A percentile compares a stretch with the other conserved stretches of the same genome.
These are phyloP conservation scores for Fusarium citri DNA, from an alignment of 2,329 filamentous ascomycete genomes.

Conservation along the genomic window DNA sequence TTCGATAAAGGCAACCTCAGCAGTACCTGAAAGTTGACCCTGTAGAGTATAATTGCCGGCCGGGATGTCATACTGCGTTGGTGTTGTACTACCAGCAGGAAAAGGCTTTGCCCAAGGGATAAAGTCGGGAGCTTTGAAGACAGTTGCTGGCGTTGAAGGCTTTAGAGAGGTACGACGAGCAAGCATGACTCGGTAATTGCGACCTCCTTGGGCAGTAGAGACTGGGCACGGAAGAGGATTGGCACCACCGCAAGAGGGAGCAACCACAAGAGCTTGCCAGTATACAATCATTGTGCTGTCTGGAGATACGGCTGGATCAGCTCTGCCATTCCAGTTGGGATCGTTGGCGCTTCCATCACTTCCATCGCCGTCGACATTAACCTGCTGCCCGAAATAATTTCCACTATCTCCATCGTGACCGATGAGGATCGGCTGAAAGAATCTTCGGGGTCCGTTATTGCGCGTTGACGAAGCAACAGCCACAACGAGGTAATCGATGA, in stretches of 20 bases:
- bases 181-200: conserved; percentile 56
- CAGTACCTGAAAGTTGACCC: background rate
- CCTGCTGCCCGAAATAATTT: conserved; percentile 56
- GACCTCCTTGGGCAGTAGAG: conserved; percentile 55
- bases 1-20: background rate
- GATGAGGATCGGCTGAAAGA: conserved; percentile 59
- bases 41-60: conserved; percentile 1
- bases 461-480: conserved; percentile 54
- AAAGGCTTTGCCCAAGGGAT: conserved; percentile 2
- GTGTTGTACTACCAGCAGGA: background rate
- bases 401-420: conserved; percentile 59
- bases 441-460: conserved; percentile 59
- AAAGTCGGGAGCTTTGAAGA: background rate
- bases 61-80: background rate
- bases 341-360: conserved; percentile 55
- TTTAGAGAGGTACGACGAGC: conserved; percentile 51
- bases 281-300: conserved; percentile 59
- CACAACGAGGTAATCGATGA: conserved; percentile 52
- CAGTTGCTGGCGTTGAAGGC: conserved; percentile 41
- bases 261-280: conserved; percentile 50
- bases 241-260: conserved; percentile 56
- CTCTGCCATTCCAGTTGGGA: conserved; percentile 60
- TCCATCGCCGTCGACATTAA: conserved; percentile 54
- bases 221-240: conserved; percentile 57
- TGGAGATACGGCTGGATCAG: conserved; percentile 56